phyloP scores from a whole-genome alignment of 108 stramenopile species.

The Nitzschia sp. region DNA sequence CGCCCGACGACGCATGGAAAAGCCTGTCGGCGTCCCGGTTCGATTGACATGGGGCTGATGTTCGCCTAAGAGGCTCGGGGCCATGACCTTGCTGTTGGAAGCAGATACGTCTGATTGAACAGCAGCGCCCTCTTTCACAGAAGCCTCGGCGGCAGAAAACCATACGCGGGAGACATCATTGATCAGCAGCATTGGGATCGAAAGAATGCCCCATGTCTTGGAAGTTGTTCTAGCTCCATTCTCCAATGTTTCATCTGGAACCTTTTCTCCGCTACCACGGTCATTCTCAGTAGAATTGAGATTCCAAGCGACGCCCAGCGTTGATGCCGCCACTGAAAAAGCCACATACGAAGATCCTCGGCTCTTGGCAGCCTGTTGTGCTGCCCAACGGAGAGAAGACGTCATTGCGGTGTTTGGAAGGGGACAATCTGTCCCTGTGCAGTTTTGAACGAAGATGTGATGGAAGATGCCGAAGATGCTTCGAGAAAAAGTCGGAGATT shows the following conservation, averaged over 20 bases:
- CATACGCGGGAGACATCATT: background rate
- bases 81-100: background rate
- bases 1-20: slow-evolving; percentile 1
- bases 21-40: background rate
- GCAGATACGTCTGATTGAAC: too few relatives aligned
- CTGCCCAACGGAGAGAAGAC: background rate
- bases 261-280: background rate
- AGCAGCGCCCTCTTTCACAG: too few relatives aligned
- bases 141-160: background rate
- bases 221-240: background rate
- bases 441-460: background rate
- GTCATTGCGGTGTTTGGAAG: background rate
- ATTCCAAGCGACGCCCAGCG: background rate
- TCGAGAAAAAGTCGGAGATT: background rate
- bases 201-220: too few relatives aligned
- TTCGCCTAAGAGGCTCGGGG: background rate
- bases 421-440: background rate
- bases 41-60: background rate
- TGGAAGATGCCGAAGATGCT: background rate
- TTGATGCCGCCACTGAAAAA: background rate
- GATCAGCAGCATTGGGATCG: too few relatives aligned
- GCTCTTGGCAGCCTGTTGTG: background rate
- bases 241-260: background rate
- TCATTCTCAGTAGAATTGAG: background rate
- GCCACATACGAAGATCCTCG: background rate